Evolutionary conservation across 169 alveolate species (phyloP).

Genomic region (Perkinsus olseni): DNA sequence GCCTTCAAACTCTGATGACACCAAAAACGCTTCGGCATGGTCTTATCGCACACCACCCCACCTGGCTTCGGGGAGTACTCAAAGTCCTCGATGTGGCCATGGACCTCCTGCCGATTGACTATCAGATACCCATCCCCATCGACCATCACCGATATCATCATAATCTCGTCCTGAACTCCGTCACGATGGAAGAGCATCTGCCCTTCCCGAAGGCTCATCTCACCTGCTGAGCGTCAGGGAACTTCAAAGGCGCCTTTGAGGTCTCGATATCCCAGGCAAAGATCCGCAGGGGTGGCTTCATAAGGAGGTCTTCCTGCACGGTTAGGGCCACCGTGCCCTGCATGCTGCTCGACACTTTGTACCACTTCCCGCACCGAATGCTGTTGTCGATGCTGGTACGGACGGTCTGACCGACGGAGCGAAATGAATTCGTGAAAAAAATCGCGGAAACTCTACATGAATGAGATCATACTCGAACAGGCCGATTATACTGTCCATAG

Average conservation of each 20-base stretch:
- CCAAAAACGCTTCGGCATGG: background rate
- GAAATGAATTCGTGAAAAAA: too few relatives aligned
- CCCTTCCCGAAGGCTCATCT: too few relatives aligned
- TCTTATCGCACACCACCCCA: constrained; percentile 70
- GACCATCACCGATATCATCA: constrained; percentile 83
- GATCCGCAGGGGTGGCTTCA: constrained; percentile 72
- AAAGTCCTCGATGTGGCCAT: constrained; percentile 86
- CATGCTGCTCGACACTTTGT: constrained; percentile 60
- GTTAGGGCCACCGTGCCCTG: constrained; percentile 31
- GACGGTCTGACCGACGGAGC: too few relatives aligned
- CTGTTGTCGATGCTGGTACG: constrained; percentile 70
- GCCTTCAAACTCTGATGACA: constrained; percentile 27
- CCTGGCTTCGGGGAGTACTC: constrained; percentile 87
- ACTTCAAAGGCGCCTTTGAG: constrained; percentile 93
- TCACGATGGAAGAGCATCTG: constrained; percentile 33
- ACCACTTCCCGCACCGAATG: constrained; percentile 93
- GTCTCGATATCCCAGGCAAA: constrained; percentile 98
- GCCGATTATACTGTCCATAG: too few relatives aligned
- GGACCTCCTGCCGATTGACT: constrained; percentile 81
- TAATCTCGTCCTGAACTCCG: constrained; percentile 50
- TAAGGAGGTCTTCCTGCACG: constrained; percentile 44
- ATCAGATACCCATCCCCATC: constrained; percentile 93
- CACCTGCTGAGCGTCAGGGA: constrained; percentile 81
- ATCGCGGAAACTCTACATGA: too few relatives aligned
- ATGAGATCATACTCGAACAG: too few relatives aligned